Percentiles rank a stretch among this genome's conserved stretches.
phyloP scores from a whole-genome alignment of 495 filamentous ascomycete species.

The Talaromyces adpressus region DNA sequence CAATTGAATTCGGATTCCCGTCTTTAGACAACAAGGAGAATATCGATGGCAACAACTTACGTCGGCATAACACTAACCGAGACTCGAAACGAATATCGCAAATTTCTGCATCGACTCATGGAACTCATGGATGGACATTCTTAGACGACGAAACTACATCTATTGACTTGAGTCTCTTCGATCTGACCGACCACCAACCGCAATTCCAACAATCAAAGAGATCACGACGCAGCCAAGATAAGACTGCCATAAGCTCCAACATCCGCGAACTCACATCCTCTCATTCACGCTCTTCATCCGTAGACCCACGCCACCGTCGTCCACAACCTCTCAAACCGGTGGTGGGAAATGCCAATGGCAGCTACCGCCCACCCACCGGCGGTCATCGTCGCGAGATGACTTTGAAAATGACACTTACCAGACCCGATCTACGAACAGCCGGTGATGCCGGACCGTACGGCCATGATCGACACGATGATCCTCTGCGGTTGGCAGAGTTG shows the following conservation, averaged over 20 bases:
- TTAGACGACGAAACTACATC: constrained; percentile 38
- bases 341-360: neutral
- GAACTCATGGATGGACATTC: constrained; percentile 25
- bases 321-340: constrained; percentile 5
- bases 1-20: constrained; percentile 88
- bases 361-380: neutral
- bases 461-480: constrained; percentile 45
- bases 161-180: constrained; percentile 9
- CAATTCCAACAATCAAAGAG: neutral
- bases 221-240: neutral
- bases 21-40: constrained; percentile 41
- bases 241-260: neutral
- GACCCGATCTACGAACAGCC: constrained; percentile 69
- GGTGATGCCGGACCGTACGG: constrained; percentile 54
- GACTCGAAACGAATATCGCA: constrained; percentile 6
- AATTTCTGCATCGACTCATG: constrained; percentile 6
- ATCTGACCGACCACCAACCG: neutral
- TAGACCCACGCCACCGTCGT: constrained; percentile 1
- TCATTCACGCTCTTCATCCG: neutral
- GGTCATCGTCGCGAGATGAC: constrained; percentile 77
- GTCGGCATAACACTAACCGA: neutral
- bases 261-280: neutral
- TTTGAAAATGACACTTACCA: constrained; percentile 85
- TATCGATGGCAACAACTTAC: neutral
- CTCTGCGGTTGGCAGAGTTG: constrained; percentile 46